Evolutionary conservation across 2,329 filamentous ascomycete species (phyloP), one percentile per base, ranked within the genome.

Genomic region (Ascochyta clinopodiicola): DNA sequence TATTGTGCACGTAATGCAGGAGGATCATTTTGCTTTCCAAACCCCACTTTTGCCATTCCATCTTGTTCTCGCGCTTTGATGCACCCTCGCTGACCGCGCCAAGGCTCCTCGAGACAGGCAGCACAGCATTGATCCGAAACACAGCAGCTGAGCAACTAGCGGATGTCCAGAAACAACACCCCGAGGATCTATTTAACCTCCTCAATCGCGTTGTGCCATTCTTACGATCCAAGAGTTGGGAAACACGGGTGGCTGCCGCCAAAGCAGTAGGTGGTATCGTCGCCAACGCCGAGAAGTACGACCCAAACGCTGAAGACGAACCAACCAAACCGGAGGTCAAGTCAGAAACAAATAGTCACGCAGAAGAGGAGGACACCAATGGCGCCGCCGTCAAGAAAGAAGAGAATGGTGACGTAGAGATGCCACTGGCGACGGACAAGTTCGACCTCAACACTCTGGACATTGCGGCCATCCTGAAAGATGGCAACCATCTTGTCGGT

Each of bases 151-250:
- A 96, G 72, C 95, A 99, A 79, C 84, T 99, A 61, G 95, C 93
- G 59, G 95, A 99, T 78, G 95, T 96, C 77, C 96, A 99, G 78
- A 98, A 97, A 75, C 91, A 95, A 75, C 95, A 98, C 69, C 95
- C 95, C 0, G 94, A 99, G 78, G 96, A 99, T 76, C 82, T 99
- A 1, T 98, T 98, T 79, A 97, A 98, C 72, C 84, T 99, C 6
- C 84, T 99, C 12, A 94, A 92, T 27, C 85, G 94, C 57, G 93
- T 99, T 29, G 88, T 99, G n/a, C 94, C 95, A 1, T 99, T 97
- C 76, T 83, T 99, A 27, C 87, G 91, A 55, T 94, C 95, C 66
- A 96, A 94, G 75, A 94, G 93, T 72, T 99, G 95, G 95, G 95
- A 99, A 72, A 99, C 95, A 24, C 84, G 96, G 65, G 93, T 89